Evolutionary conservation across 768 basidiomycete genomes (phyloP).

Genomic region (Pilatotrama ljubarskyi): DNA sequence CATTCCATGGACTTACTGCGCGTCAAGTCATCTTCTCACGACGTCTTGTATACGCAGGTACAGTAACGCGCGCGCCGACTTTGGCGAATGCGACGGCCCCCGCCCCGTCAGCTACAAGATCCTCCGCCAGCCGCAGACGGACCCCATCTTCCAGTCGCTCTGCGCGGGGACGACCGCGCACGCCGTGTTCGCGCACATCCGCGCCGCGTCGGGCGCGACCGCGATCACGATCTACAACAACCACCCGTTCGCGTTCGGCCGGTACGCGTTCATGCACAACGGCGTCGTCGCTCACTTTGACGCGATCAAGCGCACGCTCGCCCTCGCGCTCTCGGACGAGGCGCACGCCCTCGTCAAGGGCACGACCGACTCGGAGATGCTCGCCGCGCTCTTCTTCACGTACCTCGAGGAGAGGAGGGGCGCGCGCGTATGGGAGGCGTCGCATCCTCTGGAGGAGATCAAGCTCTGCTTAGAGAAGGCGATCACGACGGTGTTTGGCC

Average conservation of each 20-base stretch:
- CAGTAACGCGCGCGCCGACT: constrained; percentile 23
- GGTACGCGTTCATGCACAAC: constrained; percentile 35
- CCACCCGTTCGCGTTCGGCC: constrained; percentile 33
- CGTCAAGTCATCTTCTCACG: too few species aligned
- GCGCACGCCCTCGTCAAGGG: constrained; percentile 28
- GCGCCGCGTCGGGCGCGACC: constrained; percentile 29
- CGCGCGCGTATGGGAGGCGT: constrained; percentile 23
- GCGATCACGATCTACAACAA: constrained; percentile 29
- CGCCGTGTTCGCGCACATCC: constrained; percentile 33
- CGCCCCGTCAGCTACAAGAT: constrained; percentile 28
- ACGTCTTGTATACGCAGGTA: constrained; percentile 15
- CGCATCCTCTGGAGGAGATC: constrained; percentile 29
- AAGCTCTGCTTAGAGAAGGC: constrained; percentile 27
- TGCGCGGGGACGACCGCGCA: constrained; percentile 29
- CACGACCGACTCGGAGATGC: constrained; percentile 33
- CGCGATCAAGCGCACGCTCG: constrained; percentile 19
- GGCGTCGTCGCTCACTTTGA: constrained; percentile 30
- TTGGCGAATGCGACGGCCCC: constrained; percentile 27
- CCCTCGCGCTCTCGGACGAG: constrained; percentile 20
- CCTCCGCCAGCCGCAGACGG: constrained; percentile 29
- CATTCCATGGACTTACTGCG: too few species aligned
- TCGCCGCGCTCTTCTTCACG: constrained; percentile 36
- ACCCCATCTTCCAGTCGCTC: constrained; percentile 29
- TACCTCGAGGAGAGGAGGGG: constrained; percentile 27
- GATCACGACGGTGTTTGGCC: constrained; percentile 27